Conservation (phyloP, 2,329 filamentous ascomycete species). For the Epichloe bromicola region DNA sequence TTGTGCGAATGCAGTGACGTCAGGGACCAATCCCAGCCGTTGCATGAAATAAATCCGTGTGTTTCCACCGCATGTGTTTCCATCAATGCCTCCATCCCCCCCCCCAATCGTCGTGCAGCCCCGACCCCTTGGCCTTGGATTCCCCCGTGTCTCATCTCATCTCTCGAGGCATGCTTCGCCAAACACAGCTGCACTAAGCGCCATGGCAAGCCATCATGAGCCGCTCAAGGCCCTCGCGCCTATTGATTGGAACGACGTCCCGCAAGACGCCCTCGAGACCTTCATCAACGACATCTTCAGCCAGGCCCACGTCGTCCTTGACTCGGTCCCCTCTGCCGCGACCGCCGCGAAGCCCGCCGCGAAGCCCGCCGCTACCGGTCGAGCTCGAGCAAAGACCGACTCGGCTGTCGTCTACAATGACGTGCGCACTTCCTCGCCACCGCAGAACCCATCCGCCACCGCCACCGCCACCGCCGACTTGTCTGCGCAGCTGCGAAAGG, state of each 20-base stretch:
- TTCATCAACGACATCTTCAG: slow-evolving; percentile 49
- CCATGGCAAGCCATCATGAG: slow-evolving; percentile 45
- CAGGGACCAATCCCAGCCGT: no score
- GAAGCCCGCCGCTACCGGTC: slow-evolving; percentile 25
- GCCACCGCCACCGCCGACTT: slow-evolving; percentile 28
- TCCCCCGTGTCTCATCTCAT: background rate
- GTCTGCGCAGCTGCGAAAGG: slow-evolving; percentile 48
- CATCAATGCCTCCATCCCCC: no score
- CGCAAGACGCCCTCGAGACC: slow-evolving; percentile 33
- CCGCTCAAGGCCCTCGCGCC: slow-evolving; percentile 45
- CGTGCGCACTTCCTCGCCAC: slow-evolving; percentile 32
- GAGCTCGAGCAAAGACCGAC: slow-evolving; percentile 42
- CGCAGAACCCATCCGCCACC: slow-evolving; percentile 26
- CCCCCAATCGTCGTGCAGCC: no score
- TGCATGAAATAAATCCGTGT: no score
- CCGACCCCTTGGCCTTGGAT: background rate
- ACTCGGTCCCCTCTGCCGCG: slow-evolving; percentile 53
- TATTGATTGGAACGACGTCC: slow-evolving; percentile 35
- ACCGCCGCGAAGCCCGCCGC: slow-evolving; percentile 18
- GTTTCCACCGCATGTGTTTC: no score
- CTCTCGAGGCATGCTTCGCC: background rate
- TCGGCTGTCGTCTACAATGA: slow-evolving; percentile 38
- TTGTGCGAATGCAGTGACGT: no score
- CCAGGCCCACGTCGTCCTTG: slow-evolving; percentile 56
- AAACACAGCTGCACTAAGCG: background rate